Conservation (phyloP, 2,329 filamentous ascomycete species). For the Pestalotiopsis sp. region DNA sequence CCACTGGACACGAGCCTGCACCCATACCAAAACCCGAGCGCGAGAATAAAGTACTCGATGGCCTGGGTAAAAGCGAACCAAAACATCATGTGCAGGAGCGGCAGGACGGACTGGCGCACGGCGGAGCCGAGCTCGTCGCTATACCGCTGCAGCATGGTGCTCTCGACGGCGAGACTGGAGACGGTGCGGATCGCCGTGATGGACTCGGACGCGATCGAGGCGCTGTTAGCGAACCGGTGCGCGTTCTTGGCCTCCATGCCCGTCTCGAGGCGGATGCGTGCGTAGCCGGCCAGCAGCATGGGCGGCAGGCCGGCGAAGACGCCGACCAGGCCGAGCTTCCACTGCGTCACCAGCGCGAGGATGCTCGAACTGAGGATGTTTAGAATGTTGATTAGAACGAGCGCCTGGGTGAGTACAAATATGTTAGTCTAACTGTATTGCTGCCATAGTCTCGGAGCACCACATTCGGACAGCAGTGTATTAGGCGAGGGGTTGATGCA, state of each 20-base stretch:
- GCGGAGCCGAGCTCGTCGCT: slow-evolving; percentile 30
- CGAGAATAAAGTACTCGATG: slow-evolving; percentile 33
- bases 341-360: slow-evolving; percentile 70
- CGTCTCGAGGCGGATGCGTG: slow-evolving; percentile 55
- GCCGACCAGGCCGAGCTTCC: slow-evolving; percentile 71
- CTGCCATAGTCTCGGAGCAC: too few species aligned
- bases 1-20: slow-evolving; percentile 36
- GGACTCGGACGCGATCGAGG: slow-evolving; percentile 72
- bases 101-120: slow-evolving; percentile 9
- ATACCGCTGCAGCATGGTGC: slow-evolving; percentile 39
- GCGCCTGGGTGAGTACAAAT: neutral
- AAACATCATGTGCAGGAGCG: slow-evolving; percentile 25
- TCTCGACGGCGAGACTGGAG: slow-evolving; percentile 66
- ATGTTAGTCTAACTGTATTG: neutral
- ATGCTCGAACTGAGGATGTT: slow-evolving; percentile 63
- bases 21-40: slow-evolving; percentile 40
- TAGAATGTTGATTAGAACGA: slow-evolving; percentile 62
- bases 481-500: neutral
- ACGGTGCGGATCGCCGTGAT: slow-evolving; percentile 74
- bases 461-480: too few species aligned
- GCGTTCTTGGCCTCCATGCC: slow-evolving; percentile 68
- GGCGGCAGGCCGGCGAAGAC: slow-evolving; percentile 59
- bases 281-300: slow-evolving; percentile 45
- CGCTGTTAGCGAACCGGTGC: slow-evolving; percentile 67
- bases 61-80: slow-evolving; percentile 21